Evolutionary conservation across 345 rosid species (phyloP).

Genomic region (Aethionema arabicum): DNA sequence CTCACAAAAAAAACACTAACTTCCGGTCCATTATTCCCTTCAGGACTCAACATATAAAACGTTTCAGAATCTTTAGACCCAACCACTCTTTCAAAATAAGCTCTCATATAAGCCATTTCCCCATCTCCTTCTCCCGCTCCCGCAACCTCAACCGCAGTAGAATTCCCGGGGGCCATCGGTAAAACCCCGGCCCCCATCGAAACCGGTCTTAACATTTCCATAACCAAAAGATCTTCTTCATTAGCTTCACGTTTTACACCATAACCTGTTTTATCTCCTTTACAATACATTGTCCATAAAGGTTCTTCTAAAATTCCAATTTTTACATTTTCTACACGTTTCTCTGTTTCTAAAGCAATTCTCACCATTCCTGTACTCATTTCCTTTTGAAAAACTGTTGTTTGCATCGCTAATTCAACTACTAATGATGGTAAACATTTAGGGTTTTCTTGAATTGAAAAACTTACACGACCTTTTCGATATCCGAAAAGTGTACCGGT

Average conservation of each 20-base stretch:
- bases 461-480: constrained; percentile 46
- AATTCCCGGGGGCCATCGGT: constrained; percentile 36
- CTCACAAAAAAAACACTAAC: constrained; percentile 54
- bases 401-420: constrained; percentile 48
- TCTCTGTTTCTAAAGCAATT: constrained; percentile 51
- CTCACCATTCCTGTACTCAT: constrained; percentile 46
- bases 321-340: constrained; percentile 27
- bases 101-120: constrained; percentile 58
- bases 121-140: constrained; percentile 40
- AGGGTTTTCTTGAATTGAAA: constrained; percentile 45
- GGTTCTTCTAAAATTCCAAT: constrained; percentile 37
- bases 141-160: neutral
- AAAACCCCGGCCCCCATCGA: constrained; percentile 62
- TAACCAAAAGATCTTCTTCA: constrained; percentile 44
- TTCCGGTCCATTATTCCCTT: constrained; percentile 57
- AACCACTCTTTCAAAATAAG: constrained; percentile 54
- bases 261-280: constrained; percentile 50
- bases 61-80: constrained; percentile 66
- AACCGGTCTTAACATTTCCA: constrained; percentile 50
- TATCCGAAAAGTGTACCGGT: constrained; percentile 54
- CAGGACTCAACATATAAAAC: constrained; percentile 63
- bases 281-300: constrained; percentile 40
- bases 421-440: constrained; percentile 42
- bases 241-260: constrained; percentile 49
- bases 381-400: constrained; percentile 42